Evolutionary conservation across 345 rosid genomes (phyloP), one percentile per base, ranked within the genome.

Genomic region (Hirschfeldia incana): DNA sequence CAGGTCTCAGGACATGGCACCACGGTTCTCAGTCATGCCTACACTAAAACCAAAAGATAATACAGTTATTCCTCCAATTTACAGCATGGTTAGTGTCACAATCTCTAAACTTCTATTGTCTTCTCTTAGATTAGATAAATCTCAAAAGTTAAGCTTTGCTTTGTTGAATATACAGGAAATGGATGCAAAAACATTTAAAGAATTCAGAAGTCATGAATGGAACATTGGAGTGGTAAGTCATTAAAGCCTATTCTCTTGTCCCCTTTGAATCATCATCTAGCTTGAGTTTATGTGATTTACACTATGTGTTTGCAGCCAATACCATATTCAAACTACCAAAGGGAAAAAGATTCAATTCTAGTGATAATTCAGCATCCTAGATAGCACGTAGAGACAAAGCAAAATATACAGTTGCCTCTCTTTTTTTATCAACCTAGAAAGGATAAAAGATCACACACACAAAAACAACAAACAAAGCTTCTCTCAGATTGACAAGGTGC

Each of bases 221-320:
- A 94, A 92, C 82, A 92, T 94, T 34, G 97, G 97, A 49, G 92
- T 92, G 85, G 97, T 91, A 85, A 84, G 92, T 75, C 27, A 74
- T 63, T 39, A 13, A 21, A 51, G 1, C 33, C 36, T 8, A 37
- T 53, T 9, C 46, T 65, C 30, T 27, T 57, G 21, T 34, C 17
- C 58, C 73, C 42, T 55, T 70, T 8, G 27, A 0, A 63, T 75
- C 63, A 65, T 65, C 49, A 75, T 34, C 58, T 69, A 44, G 34
- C 10, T 11, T 7, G 17, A 67, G 62, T 75, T 84, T 65, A 73
- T 51, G 16, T 72, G 28, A 29, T 42, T 8, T 2, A 44, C 6
- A 46, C 44, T 27, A 26, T 51, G 3, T 36, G 62, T 9, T 42
- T 85, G 89, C 85, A 93, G 97, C 97, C 97, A 32, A 81, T 85